Percentiles rank a stretch among this genome's conserved stretches.
Conservation (phyloP, 106 monocot genomes). For the Phalaenopsis equestris region DNA sequence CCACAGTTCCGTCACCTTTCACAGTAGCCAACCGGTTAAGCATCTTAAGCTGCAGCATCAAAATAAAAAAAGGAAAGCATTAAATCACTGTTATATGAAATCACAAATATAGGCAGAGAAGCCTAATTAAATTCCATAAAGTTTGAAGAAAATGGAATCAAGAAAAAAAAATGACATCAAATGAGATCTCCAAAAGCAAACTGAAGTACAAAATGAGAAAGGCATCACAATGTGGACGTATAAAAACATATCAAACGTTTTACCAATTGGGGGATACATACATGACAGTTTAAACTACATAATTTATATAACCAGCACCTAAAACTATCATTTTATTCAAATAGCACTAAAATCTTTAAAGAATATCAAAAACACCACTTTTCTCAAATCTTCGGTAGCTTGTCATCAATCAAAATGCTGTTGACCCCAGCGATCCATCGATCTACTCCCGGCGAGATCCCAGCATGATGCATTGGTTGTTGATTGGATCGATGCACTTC, state of each 20-base stretch:
- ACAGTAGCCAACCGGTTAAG: constrained; percentile 78
- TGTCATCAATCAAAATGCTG: no score
- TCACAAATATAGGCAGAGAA: not conserved
- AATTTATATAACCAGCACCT: no score
- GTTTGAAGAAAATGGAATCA: not conserved
- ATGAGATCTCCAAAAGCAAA: not conserved
- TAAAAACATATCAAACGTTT: not conserved
- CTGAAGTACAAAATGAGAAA: not conserved
- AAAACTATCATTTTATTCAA: no score
- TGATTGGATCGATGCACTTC: no score
- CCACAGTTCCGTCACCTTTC: constrained; percentile 83
- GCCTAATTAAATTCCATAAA: not conserved
- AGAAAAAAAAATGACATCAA: not conserved
- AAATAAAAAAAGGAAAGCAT: not conserved
- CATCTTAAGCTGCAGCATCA: constrained; percentile 61
- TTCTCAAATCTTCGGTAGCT: no score
- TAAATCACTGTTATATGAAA: not conserved
- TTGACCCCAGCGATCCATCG: no score
- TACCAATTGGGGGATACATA: not conserved
- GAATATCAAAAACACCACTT: no score
- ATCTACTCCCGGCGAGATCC: no score
- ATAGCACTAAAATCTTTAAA: no score
- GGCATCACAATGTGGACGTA: not conserved
- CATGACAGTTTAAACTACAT: no score
- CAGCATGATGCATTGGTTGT: no score